phyloP scores from a whole-genome alignment of 805 yeast genomes.

The Candida pini region DNA sequence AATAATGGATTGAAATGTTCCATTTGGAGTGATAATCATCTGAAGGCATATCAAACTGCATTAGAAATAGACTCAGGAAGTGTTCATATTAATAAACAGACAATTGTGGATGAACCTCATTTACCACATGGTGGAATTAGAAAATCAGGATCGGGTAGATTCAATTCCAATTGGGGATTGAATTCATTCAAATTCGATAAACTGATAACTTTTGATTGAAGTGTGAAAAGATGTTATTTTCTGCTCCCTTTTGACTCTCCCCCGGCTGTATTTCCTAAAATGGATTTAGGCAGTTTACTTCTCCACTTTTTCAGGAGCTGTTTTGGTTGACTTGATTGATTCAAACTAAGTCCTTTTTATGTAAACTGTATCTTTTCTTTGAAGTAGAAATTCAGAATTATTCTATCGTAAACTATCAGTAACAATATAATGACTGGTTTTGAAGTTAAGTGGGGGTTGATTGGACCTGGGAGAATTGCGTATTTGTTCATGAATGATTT shows the following conservation, averaged over 20 bases:
- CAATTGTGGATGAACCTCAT: slow-evolving; percentile 21
- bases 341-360: too few species aligned
- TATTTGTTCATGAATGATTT: slow-evolving; percentile 35
- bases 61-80: slow-evolving; percentile 32
- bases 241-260: too few species aligned
- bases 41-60: slow-evolving; percentile 31
- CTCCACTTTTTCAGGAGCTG: too few species aligned
- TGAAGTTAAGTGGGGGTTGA: slow-evolving; percentile 39
- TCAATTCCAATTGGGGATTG: slow-evolving; percentile 41
- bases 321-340: too few species aligned
- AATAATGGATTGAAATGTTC: slow-evolving; percentile 37
- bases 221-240: too few species aligned
- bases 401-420: too few species aligned
- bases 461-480: slow-evolving; percentile 47
- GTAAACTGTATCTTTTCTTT: too few species aligned
- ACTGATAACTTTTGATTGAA: slow-evolving; percentile 36
- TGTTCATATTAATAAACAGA: slow-evolving; percentile 20
- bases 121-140: slow-evolving; percentile 44
- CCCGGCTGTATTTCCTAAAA: too few species aligned
- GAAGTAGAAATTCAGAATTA: too few species aligned
- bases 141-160: slow-evolving; percentile 37
- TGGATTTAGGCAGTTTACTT: too few species aligned
- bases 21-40: slow-evolving; percentile 34
- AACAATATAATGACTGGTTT: too few species aligned
- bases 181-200: slow-evolving; percentile 35